Evolutionary conservation across 371 early-diverging fungal species (phyloP), one percentile per base, ranked within the genome.

Genomic region (Fennellomyces sp.): DNA sequence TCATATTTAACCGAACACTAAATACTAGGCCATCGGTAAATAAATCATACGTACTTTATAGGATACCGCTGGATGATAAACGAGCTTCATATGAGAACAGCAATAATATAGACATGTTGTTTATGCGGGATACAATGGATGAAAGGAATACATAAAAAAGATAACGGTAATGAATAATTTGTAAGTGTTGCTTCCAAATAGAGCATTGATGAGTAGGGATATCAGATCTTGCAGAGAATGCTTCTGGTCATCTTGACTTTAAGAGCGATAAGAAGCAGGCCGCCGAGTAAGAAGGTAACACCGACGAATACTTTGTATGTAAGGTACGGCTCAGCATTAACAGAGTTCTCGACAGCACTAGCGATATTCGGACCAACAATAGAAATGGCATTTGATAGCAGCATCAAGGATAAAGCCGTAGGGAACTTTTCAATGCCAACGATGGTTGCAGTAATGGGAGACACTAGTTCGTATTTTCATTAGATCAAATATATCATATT

Each of bases 401-500:
- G 48, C n/a, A 75, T 55, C 3, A 75, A 29, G 2, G 75, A 69
- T 5, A 75, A 27, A 2, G 67, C 75, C 0, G 75, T 69, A 10
- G 75, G 72, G 11, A 75, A 66, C 41, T 49, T 56, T 28, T 69
- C 75, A 61, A 69, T 72, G 21, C 72, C 67, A n/a, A 69, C 39
- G 12, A 75, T 54, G 21, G 49, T 49, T 0, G 61, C 72, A 21
- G 75, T 57, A 31, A 75, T 64, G 23, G 72, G 62, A 3, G 72
- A 66, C 64, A 75, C 64, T 67, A 8, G n/a, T 2, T 2, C 5
- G 28, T 1, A n/a, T 26, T 19, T 31, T 15, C 30, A 36, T 12
- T n/a, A 31, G 36, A 7, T 8, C 33, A 28, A 33, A n/a, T 12
- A 12, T 23, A 17, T 11, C 11, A 11, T 8, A 19, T 12, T 2